Evolutionary conservation across 345 rosid genomes (phyloP), one percentile per base, ranked within the genome.

Genomic region (Brassica rapa): DNA sequence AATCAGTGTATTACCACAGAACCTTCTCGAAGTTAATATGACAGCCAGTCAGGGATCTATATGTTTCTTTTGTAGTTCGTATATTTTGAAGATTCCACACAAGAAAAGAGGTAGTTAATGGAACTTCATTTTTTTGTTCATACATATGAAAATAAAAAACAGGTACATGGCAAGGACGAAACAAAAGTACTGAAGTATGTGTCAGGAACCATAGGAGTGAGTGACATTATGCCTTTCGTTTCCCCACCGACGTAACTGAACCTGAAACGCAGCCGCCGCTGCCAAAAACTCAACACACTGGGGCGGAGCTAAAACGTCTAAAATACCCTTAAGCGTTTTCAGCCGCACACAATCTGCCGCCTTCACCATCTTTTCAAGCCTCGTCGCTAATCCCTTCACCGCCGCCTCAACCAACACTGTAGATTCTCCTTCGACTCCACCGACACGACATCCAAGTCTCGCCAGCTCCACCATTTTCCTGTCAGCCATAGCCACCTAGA

Each of bases 341-440:
- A 94, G 87, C 74, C 96, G 77, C 15, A 89, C 96, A 57, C 93
- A 89, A 43, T 94, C 98, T 0, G 96, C 94, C 2, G 88, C 88
- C 75, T 88, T 94, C 87, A 92, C 88, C 21, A 92, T 86, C 72
- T 76, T 88, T 79, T 87, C 96, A 60, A 92, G 76, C 62, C 92
- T 88, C 2, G 21, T 75, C 71, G 73, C 43, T 5, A 89, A 5
- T 4, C 86, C 82, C 35, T 77, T 82, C 66, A 88, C 8, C 9
- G 93, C 94, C 74, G 76, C 88, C 71, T 82, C 88, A 23, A 80
- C 84, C 71, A 77, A 27, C n/a, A 73, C 87, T 61, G 33, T 60
- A 5, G 57, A 19, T 19, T 78, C 86, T 8, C 30, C 30, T 59
- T 16, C 62, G 0, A 74, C 80, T 0, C 62, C 68, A 61, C 63